These are phyloP conservation scores for Magnolia sinica DNA, from an alignment of 164 flowering plant species.

Conservation along the genomic window DNA sequence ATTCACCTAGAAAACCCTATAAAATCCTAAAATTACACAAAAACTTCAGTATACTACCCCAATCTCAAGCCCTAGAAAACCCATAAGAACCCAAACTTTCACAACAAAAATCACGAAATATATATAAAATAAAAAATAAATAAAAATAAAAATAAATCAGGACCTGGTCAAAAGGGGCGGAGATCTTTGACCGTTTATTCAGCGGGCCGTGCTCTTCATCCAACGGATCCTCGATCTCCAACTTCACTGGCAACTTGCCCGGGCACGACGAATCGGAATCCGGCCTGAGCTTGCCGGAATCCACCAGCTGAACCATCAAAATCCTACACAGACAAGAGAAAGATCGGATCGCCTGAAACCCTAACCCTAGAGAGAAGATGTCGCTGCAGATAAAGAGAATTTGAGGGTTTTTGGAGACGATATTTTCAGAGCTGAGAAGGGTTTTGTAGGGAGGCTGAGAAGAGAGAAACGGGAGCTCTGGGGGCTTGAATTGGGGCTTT, in stretches of 20 bases:
- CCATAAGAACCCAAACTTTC: neutral
- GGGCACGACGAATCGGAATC: slow-evolving; percentile 14
- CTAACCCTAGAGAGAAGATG: neutral
- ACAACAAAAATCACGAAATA: neutral
- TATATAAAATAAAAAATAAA: neutral
- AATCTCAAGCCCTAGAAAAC: no score
- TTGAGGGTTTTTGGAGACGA: no score
- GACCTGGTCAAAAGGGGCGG: slow-evolving; percentile 37
- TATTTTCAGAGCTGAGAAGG: no score
- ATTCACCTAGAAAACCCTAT: no score
- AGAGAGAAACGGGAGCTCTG: no score
- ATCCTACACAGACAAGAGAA: neutral
- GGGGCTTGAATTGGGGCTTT: no score
- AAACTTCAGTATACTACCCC: no score
- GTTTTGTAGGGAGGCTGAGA: no score
- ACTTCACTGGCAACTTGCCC: slow-evolving; percentile 43
- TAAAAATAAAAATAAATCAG: neutral
- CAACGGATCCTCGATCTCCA: slow-evolving; percentile 53
- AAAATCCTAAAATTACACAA: no score
- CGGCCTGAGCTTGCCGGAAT: slow-evolving; percentile 32
- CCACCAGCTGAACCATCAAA: slow-evolving; percentile 61
- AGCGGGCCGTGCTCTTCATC: slow-evolving; percentile 53
- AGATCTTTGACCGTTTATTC: slow-evolving; percentile 43
- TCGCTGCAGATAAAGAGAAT: no score
- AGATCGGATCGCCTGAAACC: neutral